Conservation (phyloP, 2,329 filamentous ascomycete genomes). For the Talaromyces sp. region DNA sequence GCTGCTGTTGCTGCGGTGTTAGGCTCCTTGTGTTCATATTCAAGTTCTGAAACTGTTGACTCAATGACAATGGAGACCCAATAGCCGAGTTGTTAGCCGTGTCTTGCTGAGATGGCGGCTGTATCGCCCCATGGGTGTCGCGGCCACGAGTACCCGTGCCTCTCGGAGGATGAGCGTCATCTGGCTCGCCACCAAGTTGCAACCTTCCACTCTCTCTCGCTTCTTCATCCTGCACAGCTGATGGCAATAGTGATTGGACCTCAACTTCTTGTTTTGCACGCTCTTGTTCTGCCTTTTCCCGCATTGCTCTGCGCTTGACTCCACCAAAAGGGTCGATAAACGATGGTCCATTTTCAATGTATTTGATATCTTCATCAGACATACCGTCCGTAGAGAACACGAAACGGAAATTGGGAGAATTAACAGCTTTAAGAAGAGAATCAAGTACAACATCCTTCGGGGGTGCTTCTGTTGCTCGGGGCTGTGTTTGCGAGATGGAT, state of each 20-base stretch:
- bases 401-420: slow-evolving; percentile 47
- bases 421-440: slow-evolving; percentile 42
- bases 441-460: slow-evolving; percentile 28
- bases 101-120: slow-evolving; percentile 69
- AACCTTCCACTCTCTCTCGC: slow-evolving; percentile 78
- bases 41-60: slow-evolving; percentile 46
- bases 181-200: slow-evolving; percentile 86
- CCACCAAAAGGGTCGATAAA: slow-evolving; percentile 80
- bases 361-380: slow-evolving; percentile 43
- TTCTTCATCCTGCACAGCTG: slow-evolving; percentile 61
- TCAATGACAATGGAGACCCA: slow-evolving; percentile 35
- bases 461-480: slow-evolving; percentile 14
- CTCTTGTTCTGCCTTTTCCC: slow-evolving; percentile 62
- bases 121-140: slow-evolving; percentile 61
- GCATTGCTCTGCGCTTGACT: slow-evolving; percentile 70
- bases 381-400: slow-evolving; percentile 45
- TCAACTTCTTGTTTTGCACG: slow-evolving; percentile 50
- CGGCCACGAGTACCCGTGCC: slow-evolving; percentile 42
- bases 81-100: slow-evolving; percentile 38
- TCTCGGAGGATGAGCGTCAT: slow-evolving; percentile 59
- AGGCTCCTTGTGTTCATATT: slow-evolving; percentile 65
- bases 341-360: slow-evolving; percentile 60
- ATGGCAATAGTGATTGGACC: slow-evolving; percentile 46
- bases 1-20: slow-evolving; percentile 73
- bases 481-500: slow-evolving; percentile 16